These are phyloP conservation scores for Chrysosporium queenslandicum DNA, from an alignment of 2,329 filamentous ascomycete genomes.

Conservation along the genomic window DNA sequence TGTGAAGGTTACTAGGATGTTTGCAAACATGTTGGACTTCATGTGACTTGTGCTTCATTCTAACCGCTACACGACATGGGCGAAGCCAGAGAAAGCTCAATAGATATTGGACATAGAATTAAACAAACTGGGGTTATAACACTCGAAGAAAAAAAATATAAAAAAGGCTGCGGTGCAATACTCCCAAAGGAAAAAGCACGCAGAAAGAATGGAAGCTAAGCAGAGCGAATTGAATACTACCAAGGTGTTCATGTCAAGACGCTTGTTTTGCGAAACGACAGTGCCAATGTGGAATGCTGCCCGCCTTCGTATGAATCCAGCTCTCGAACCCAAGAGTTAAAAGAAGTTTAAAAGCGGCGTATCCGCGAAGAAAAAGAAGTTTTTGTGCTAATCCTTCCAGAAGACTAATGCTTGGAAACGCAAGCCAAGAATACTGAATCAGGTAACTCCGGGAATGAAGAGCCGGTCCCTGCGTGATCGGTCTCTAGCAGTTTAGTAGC, in stretches of 20 bases:
- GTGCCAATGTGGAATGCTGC: background rate
- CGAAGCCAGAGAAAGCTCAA: background rate
- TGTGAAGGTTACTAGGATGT: too few species aligned
- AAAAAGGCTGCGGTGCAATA: background rate
- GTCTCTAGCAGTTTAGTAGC: background rate
- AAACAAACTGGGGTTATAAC: background rate
- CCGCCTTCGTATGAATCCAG: background rate
- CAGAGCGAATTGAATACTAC: background rate
- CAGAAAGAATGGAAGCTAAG: slow-evolving; percentile 2
- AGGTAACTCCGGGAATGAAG: background rate
- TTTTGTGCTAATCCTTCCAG: background rate
- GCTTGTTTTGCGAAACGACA: background rate
- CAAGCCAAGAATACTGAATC: background rate
- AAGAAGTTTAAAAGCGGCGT: too few species aligned
- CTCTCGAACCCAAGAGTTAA: background rate
- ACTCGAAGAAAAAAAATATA: background rate
- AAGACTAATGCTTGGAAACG: background rate
- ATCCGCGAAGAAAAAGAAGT: background rate
- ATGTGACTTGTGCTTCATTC: too few species aligned
- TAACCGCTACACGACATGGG: too few species aligned
- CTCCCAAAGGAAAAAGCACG: background rate
- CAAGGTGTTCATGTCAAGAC: background rate
- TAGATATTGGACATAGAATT: slow-evolving; percentile 1
- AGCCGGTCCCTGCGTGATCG: background rate
- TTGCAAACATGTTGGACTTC: too few species aligned